Evolutionary conservation across 805 yeast species (phyloP).

Genomic region (Candida broadrunensis): DNA sequence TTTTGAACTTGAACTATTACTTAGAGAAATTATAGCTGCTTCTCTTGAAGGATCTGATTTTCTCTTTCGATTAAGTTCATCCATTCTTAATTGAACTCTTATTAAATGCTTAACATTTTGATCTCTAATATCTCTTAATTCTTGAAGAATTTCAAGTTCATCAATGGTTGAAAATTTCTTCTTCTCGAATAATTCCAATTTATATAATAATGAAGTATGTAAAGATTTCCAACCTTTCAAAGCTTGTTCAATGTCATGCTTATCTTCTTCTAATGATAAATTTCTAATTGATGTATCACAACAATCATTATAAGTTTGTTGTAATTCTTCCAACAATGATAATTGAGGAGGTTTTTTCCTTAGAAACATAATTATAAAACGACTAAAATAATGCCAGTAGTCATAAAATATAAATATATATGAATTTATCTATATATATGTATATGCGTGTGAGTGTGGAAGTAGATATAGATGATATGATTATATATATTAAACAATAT

Average conservation of each 20-base stretch:
- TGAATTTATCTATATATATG: no score
- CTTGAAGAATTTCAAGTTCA: constrained; percentile 23
- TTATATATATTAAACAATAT: no score
- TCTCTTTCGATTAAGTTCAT: constrained; percentile 29
- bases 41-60: constrained; percentile 7
- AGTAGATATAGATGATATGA: no score
- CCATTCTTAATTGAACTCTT: constrained; percentile 37
- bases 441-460: no score
- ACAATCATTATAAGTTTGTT: constrained; percentile 58
- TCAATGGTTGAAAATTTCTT: constrained; percentile 24
- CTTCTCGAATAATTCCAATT: constrained; percentile 53
- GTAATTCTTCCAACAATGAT: constrained; percentile 46
- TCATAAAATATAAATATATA: no score
- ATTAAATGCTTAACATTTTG: constrained; percentile 42
- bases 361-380: constrained; percentile 41
- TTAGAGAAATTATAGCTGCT: neutral
- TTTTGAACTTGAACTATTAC: constrained; percentile 1
- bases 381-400: no score
- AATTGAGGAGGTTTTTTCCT: constrained; percentile 61
- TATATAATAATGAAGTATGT: constrained; percentile 58
- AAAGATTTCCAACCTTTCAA: constrained; percentile 71
- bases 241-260: constrained; percentile 48
- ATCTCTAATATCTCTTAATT: constrained; percentile 36
- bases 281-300: constrained; percentile 59
- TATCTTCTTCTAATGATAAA: constrained; percentile 53